phyloP scores from a whole-genome alignment of 2,329 filamentous ascomycete species.

The Zasmidium angulare region DNA sequence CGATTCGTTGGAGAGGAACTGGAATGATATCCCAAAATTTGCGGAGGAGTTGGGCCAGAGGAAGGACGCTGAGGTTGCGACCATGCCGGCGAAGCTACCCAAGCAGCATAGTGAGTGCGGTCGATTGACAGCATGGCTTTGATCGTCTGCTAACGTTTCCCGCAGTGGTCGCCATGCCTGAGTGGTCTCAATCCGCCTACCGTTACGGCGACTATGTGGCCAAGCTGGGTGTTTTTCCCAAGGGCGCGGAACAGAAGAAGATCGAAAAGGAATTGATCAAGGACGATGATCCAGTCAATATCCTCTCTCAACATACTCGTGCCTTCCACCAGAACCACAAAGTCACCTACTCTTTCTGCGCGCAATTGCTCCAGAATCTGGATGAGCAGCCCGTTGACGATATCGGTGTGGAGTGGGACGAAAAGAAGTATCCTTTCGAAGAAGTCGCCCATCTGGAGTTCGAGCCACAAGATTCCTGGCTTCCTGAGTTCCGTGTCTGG shows the following conservation, averaged over 20 bases:
- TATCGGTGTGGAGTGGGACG: slow-evolving; percentile 35
- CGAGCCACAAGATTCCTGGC: slow-evolving; percentile 41
- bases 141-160: background rate
- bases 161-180: slow-evolving; percentile 36
- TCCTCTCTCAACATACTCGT: slow-evolving; percentile 33
- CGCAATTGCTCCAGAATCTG: slow-evolving; percentile 35
- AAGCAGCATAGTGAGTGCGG: slow-evolving; percentile 31
- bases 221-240: slow-evolving; percentile 36
- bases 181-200: slow-evolving; percentile 37
- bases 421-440: slow-evolving; percentile 35
- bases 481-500: slow-evolving; percentile 42
- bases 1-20: slow-evolving; percentile 36
- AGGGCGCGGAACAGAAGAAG: slow-evolving; percentile 30
- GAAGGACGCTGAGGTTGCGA: slow-evolving; percentile 33
- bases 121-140: background rate
- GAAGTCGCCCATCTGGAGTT: slow-evolving; percentile 40
- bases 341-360: slow-evolving; percentile 37
- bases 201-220: slow-evolving; percentile 37
- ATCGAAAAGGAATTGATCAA: slow-evolving; percentile 28
- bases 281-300: slow-evolving; percentile 33
- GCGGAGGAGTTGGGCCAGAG: slow-evolving; percentile 31
- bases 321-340: slow-evolving; percentile 36
- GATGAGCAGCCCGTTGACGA: slow-evolving; percentile 38
- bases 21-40: slow-evolving; percentile 34
- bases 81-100: slow-evolving; percentile 28